Evolutionary conservation across 768 basidiomycete species (phyloP), one percentile per base, ranked within the genome.

Genomic region (Calvatia gigantea): DNA sequence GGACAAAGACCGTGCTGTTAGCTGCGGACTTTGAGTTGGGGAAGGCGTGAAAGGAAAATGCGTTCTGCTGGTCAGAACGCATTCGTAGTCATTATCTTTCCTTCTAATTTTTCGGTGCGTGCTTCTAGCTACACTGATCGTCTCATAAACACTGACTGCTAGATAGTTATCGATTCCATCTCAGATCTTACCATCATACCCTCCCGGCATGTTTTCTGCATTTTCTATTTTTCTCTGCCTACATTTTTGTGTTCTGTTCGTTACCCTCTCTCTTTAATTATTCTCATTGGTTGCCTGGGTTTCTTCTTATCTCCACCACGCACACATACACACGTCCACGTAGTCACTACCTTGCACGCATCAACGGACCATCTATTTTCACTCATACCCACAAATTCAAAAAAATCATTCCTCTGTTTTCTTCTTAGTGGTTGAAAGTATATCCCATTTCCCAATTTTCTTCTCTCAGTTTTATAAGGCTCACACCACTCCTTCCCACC

Each of bases 1-100:
- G 90, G 89, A 85, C 86, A 43, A 74, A 77, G 63, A 87, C 84
- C 61, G 89, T 91, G 46, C 66, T 91, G 56, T 67, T 83, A 68
- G 87, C 86, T n/a, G 87, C 86, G 54, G 83, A 85, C 63, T 19
- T 54, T 38, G 52, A 47, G 33, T 37, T 55, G 25, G n/a, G n/a
- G n/a, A n/a, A 43, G 29, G 27, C 19, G 39, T 31, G 37, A 15
- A 28, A 12, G 27, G 12, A 42, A 11, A 21, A 42, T 25, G 17
- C 33, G 29, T 19, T n/a, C 46, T 32, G 46, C 46, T 48, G 46
- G 46, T 48, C 31, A 32, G 46, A 27, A 17, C n/a, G n/a, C n/a
- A n/a, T n/a, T n/a, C n/a, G n/a, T n/a, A 12, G 15, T 19, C 7
- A 29, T 29, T 32, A 11, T 47, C 21, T 19, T 35, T 48, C 17